These are phyloP conservation scores for Mariannaea elegans DNA, from an alignment of 2,329 filamentous ascomycete genomes.

Conservation along the genomic window DNA sequence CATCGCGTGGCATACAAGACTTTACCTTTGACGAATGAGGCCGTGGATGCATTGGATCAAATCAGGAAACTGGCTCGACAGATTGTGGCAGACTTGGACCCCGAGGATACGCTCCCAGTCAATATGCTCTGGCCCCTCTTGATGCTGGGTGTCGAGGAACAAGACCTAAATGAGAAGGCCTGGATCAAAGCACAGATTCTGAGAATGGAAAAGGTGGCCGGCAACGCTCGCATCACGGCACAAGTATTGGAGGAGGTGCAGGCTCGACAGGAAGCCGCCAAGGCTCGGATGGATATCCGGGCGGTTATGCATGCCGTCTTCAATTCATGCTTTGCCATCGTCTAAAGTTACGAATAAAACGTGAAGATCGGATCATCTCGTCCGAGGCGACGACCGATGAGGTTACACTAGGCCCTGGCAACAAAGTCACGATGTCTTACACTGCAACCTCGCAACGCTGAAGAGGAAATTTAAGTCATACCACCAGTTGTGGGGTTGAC, in stretches of 20 bases:
- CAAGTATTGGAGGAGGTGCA: conserved; percentile 58
- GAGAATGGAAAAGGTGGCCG: conserved; percentile 55
- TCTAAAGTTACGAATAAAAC: conserved; percentile 37
- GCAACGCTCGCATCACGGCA: conserved; percentile 55
- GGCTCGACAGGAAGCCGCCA: conserved; percentile 51
- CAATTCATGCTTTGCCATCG: conserved; percentile 62
- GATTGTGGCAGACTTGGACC: conserved; percentile 51
- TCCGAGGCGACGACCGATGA: background rate
- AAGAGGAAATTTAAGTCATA: background rate
- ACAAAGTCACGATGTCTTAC: background rate
- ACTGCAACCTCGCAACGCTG: background rate
- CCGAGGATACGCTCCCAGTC: conserved; percentile 58
- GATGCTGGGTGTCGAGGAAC: conserved; percentile 64
- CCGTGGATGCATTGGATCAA: conserved; percentile 56
- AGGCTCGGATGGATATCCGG: conserved; percentile 53
- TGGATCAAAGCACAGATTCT: conserved; percentile 63
- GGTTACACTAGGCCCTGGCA: background rate
- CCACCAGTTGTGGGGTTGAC: no score
- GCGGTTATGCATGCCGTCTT: conserved; percentile 59
- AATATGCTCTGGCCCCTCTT: conserved; percentile 67
- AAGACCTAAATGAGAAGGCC: conserved; percentile 54
- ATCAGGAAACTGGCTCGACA: conserved; percentile 58
- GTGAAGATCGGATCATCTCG: background rate
- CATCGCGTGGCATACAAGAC: conserved; percentile 65
- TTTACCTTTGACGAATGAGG: conserved; percentile 61